Evolutionary conservation across 2,329 filamentous ascomycete genomes (phyloP).

Genomic region (Epichloe uncinata): DNA sequence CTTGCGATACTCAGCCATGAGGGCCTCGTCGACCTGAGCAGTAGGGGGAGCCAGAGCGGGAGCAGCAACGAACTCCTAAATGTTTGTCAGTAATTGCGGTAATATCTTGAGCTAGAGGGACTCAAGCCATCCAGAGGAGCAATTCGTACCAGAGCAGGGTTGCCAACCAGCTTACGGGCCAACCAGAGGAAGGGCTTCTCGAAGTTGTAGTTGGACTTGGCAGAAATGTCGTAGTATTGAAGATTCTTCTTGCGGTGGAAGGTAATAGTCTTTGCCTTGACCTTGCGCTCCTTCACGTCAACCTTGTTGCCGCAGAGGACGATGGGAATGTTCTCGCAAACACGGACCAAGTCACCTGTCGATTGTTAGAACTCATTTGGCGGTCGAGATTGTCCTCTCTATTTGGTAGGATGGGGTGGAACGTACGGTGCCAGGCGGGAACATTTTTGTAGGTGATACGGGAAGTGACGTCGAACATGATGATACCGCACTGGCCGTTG

Average conservation of each 20-base stretch:
- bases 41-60: conserved; percentile 90
- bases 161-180: conserved; percentile 94
- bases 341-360: conserved; percentile 88
- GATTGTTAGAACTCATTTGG: conserved; percentile 8
- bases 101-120: background rate
- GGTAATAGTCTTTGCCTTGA: conserved; percentile 99
- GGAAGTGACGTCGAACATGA: conserved; percentile 99
- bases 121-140: background rate
- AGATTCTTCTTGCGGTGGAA: conserved; percentile 99
- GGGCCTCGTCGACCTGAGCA: conserved; percentile 72
- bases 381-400: background rate
- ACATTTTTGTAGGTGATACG: conserved; percentile 99
- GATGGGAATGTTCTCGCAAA: conserved; percentile 98
- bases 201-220: conserved; percentile 99
- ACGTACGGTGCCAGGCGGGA: conserved; percentile 99
- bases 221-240: conserved; percentile 99
- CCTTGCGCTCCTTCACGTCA: conserved; percentile 99
- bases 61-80: conserved; percentile 88
- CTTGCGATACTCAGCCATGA: conserved; percentile 69
- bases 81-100: conserved; percentile 14
- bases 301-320: conserved; percentile 99
- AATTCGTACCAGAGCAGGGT: conserved; percentile 37
- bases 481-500: conserved; percentile 99
- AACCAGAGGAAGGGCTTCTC: conserved; percentile 99
- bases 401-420: background rate